Conservation (phyloP, 1,139 yeast genomes). For the Zygotorulaspora mrakii region DNA sequence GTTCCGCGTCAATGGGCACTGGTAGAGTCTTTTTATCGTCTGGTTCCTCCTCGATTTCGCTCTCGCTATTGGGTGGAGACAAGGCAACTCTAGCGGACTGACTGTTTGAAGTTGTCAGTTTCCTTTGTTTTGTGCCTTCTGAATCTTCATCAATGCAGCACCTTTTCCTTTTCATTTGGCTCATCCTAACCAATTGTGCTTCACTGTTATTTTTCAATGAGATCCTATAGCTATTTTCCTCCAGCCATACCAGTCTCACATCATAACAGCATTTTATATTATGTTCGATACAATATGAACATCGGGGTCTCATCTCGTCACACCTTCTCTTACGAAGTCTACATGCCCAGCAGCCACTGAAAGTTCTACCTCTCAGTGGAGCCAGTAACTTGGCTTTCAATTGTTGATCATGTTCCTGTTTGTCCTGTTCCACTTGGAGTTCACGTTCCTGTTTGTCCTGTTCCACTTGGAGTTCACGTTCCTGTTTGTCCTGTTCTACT, state of each 20-base stretch:
- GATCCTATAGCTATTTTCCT: slow-evolving; percentile 22
- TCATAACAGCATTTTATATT: slow-evolving; percentile 30
- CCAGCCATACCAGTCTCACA: slow-evolving; percentile 30
- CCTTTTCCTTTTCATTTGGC: slow-evolving; percentile 1
- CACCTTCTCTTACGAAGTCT: slow-evolving; percentile 32
- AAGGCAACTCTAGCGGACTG: slow-evolving; percentile 6
- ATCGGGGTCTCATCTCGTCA: slow-evolving; percentile 28
- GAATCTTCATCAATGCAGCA: slow-evolving; percentile 2
- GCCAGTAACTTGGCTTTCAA: slow-evolving; percentile 1
- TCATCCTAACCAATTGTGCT: slow-evolving; percentile 3
- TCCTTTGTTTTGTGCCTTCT: slow-evolving; percentile 12
- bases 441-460: too few relatives aligned
- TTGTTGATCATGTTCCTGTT: background rate
- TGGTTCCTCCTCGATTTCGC: slow-evolving; percentile 10
- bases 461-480: too few relatives aligned
- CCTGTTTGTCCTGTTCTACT: too few relatives aligned
- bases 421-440: too few relatives aligned
- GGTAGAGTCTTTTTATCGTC: too few relatives aligned
- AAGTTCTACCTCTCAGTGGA: slow-evolving; percentile 24
- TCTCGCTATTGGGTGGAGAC: slow-evolving; percentile 14
- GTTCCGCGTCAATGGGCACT: too few relatives aligned
- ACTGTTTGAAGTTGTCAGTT: slow-evolving; percentile 7
- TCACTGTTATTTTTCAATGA: slow-evolving; percentile 1
- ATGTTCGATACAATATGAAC: slow-evolving; percentile 27
- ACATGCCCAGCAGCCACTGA: slow-evolving; percentile 37